phyloP scores from a whole-genome alignment of 164 flowering plant genomes.

The Stephania cephalantha region DNA sequence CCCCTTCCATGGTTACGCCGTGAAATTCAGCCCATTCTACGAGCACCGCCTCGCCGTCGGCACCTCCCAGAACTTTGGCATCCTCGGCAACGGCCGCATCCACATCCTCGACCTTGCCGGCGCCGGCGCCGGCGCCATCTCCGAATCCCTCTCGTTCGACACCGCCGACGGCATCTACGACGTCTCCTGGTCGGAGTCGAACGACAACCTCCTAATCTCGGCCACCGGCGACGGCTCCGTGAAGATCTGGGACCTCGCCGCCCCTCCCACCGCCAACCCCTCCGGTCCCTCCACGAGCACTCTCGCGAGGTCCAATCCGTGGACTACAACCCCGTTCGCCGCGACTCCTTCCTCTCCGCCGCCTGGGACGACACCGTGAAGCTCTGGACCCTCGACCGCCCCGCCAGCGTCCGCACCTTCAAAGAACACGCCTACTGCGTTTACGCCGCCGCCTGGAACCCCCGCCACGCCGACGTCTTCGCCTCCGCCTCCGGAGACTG shows the following conservation, averaged over 20 bases:
- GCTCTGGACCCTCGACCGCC: slow-evolving; percentile 85
- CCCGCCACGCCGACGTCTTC: slow-evolving; percentile 81
- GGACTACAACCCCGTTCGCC: slow-evolving; percentile 79
- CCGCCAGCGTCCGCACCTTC: slow-evolving; percentile 71
- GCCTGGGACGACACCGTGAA: slow-evolving; percentile 92
- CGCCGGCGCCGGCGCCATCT: slow-evolving; percentile 11
- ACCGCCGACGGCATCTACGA: slow-evolving; percentile 94
- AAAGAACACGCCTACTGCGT: slow-evolving; percentile 90
- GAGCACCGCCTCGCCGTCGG: slow-evolving; percentile 90
- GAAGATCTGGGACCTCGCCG: slow-evolving; percentile 72
- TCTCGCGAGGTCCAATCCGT: slow-evolving; percentile 78
- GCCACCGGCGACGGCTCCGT: slow-evolving; percentile 92
- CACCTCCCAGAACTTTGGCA: slow-evolving; percentile 95
- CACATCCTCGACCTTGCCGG: slow-evolving; percentile 75
- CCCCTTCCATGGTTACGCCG: slow-evolving; percentile 91
- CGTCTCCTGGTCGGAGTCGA: slow-evolving; percentile 82
- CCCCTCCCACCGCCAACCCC: slow-evolving; percentile 63
- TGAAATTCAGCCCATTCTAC: slow-evolving; percentile 90
- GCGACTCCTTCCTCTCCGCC: slow-evolving; percentile 73
- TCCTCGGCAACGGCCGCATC: slow-evolving; percentile 90
- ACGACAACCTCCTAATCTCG: slow-evolving; percentile 72
- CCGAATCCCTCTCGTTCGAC: slow-evolving; percentile 59
- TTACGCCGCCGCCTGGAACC: slow-evolving; percentile 80
- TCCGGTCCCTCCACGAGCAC: slow-evolving; percentile 80
- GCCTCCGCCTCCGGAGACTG: slow-evolving; percentile 96